Conservation (phyloP, 1,284 basidiomycete species). For the Trametes pubescens region DNA sequence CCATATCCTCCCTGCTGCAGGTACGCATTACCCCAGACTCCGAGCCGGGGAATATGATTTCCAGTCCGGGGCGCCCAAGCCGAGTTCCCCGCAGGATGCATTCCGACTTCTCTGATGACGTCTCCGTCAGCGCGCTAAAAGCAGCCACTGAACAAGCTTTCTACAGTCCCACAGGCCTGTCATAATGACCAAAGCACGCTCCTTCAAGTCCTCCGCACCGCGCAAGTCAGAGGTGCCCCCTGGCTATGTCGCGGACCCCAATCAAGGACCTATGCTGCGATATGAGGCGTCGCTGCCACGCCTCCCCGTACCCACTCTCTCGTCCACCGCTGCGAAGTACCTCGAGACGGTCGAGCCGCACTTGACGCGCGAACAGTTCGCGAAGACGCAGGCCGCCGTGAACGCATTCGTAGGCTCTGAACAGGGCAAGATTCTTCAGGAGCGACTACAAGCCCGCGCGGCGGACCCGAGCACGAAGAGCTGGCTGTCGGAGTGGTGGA, state of each 20-base stretch:
- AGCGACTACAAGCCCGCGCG: constrained; percentile 80
- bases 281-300: constrained; percentile 83
- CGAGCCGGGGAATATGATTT: too few relatives aligned
- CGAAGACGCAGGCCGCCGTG: constrained; percentile 67
- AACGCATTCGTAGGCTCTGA: constrained; percentile 77
- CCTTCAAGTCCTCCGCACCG: constrained; percentile 45
- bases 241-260: constrained; percentile 55
- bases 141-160: constrained; percentile 8
- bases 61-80: neutral
- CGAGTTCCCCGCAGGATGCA: neutral
- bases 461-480: constrained; percentile 66
- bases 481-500: constrained; percentile 99
- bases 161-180: constrained; percentile 32
- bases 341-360: constrained; percentile 85
- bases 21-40: constrained; percentile 14
- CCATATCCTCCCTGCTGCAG: constrained; percentile 4
- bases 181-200: constrained; percentile 46
- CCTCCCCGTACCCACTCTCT: constrained; percentile 85
- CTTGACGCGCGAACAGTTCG: constrained; percentile 69
- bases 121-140: neutral
- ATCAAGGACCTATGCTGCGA: constrained; percentile 77
- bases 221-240: constrained; percentile 45
- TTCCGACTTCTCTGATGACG: constrained; percentile 12
- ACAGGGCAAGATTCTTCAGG: constrained; percentile 81
- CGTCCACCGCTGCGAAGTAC: constrained; percentile 87